Conservation (phyloP, 2,329 filamentous ascomycete species). For the Epichloe amarillans region DNA sequence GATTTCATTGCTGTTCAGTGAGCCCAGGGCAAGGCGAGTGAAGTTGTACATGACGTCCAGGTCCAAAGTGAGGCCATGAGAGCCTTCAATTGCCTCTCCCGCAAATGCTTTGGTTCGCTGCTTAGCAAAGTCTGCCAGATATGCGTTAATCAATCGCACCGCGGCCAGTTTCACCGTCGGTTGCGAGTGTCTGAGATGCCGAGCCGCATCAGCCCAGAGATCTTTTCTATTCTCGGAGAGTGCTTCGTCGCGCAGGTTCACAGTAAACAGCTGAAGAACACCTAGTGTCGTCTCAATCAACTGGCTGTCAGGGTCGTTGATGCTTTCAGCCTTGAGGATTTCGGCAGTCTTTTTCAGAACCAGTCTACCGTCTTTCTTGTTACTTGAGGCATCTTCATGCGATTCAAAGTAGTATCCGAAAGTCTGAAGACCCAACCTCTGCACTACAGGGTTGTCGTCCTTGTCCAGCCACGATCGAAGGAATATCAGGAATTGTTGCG, state of each 20-base stretch:
- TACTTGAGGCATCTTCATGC: constrained; percentile 42
- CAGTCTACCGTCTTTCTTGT: constrained; percentile 53
- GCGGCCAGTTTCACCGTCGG: constrained; percentile 64
- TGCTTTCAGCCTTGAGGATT: constrained; percentile 41
- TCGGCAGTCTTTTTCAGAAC: constrained; percentile 42
- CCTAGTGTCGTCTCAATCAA: constrained; percentile 62
- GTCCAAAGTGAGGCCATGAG: constrained; percentile 55
- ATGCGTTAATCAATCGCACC: constrained; percentile 60
- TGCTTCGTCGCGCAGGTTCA: constrained; percentile 49
- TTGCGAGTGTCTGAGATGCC: constrained; percentile 59
- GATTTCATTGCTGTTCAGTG: constrained; percentile 48
- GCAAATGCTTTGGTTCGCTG: constrained; percentile 31
- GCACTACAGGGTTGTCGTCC: constrained; percentile 55
- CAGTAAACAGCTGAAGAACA: constrained; percentile 52
- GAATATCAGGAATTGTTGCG: constrained; percentile 55
- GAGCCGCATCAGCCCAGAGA: constrained; percentile 60
- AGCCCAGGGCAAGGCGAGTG: constrained; percentile 35
- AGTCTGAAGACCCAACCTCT: constrained; percentile 62
- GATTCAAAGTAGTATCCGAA: constrained; percentile 75
- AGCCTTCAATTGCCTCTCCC: constrained; percentile 51
- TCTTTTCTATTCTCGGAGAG: constrained; percentile 44
- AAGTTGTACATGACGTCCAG: constrained; percentile 49
- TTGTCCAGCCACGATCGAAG: constrained; percentile 67
- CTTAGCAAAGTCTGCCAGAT: constrained; percentile 67
- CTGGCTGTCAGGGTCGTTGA: constrained; percentile 49